These are phyloP conservation scores for Lathyrus sativus DNA, from an alignment of 306 rosid genomes.

Conservation along the genomic window DNA sequence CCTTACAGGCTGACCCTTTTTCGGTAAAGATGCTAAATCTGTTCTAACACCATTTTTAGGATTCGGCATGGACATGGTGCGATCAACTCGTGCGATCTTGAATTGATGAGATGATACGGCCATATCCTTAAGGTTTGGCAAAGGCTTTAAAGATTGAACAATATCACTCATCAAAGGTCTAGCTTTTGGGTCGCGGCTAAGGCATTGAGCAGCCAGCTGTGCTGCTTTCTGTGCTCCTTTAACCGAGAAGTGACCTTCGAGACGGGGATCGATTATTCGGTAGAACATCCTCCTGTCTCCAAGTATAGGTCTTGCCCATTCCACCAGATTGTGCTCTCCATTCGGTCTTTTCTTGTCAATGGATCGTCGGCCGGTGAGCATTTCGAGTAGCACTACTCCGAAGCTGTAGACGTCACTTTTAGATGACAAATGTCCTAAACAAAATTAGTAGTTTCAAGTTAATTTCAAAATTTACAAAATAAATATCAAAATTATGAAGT, in stretches of 20 bases:
- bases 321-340: slow-evolving; percentile 95
- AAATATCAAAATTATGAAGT: not conserved
- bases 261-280: slow-evolving; percentile 82
- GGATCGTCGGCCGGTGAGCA: slow-evolving; percentile 90
- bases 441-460: slow-evolving; percentile 34
- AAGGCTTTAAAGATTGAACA: slow-evolving; percentile 69
- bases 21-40: slow-evolving; percentile 56
- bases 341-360: slow-evolving; percentile 87
- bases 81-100: slow-evolving; percentile 67
- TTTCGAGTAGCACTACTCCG: slow-evolving; percentile 92
- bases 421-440: slow-evolving; percentile 83
- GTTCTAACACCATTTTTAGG: slow-evolving; percentile 59
- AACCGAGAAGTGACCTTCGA: slow-evolving; percentile 91
- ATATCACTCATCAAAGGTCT: slow-evolving; percentile 89
- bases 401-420: slow-evolving; percentile 96
- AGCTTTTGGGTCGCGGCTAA: slow-evolving; percentile 85
- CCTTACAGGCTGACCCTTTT: slow-evolving; percentile 75
- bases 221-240: slow-evolving; percentile 84
- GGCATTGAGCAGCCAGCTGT: slow-evolving; percentile 79
- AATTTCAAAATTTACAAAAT: not conserved
- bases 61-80: slow-evolving; percentile 64
- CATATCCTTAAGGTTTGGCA: slow-evolving; percentile 88
- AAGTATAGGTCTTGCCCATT: slow-evolving; percentile 85
- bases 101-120: slow-evolving; percentile 76
- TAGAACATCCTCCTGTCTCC: slow-evolving; percentile 73